Evolutionary conservation across 2,329 filamentous ascomycete species (phyloP).

Genomic region (Cephalotrichum gorgonifer): DNA sequence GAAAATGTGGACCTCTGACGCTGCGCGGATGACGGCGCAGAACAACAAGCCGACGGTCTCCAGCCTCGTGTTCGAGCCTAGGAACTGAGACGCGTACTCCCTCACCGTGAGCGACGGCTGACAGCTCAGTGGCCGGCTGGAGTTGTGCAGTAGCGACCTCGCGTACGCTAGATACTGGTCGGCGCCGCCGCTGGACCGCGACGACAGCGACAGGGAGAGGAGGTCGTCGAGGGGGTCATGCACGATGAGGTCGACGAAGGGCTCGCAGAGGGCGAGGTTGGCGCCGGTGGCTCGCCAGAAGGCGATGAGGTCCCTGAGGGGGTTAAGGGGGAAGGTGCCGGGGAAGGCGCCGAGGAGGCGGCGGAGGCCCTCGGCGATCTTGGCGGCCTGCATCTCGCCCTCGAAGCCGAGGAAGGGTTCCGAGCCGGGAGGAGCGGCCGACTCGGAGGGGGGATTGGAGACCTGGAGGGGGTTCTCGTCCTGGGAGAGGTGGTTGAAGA

Average conservation of each 20-base stretch:
- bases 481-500: neutral
- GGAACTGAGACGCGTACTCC: constrained; percentile 9
- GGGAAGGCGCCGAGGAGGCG: neutral
- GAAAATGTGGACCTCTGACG: constrained; percentile 8
- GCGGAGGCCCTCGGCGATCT: neutral
- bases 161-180: constrained; percentile 2
- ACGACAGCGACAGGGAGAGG: constrained; percentile 4
- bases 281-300: constrained; percentile 6
- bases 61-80: constrained; percentile 11
- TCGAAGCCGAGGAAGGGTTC: neutral
- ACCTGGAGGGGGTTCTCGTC: neutral
- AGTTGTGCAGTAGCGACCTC: constrained; percentile 9
- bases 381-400: neutral
- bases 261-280: constrained; percentile 5
- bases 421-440: neutral
- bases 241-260: constrained; percentile 6
- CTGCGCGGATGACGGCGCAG: constrained; percentile 13
- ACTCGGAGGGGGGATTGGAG: no score
- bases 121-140: constrained; percentile 7
- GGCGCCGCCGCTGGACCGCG: neutral
- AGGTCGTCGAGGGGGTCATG: neutral
- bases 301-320: neutral
- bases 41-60: constrained; percentile 15
- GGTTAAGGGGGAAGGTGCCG: neutral
- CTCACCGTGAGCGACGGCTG: constrained; percentile 3